These are phyloP conservation scores for Neurospora sp. DNA, from an alignment of 495 filamentous ascomycete genomes.

Conservation along the genomic window DNA sequence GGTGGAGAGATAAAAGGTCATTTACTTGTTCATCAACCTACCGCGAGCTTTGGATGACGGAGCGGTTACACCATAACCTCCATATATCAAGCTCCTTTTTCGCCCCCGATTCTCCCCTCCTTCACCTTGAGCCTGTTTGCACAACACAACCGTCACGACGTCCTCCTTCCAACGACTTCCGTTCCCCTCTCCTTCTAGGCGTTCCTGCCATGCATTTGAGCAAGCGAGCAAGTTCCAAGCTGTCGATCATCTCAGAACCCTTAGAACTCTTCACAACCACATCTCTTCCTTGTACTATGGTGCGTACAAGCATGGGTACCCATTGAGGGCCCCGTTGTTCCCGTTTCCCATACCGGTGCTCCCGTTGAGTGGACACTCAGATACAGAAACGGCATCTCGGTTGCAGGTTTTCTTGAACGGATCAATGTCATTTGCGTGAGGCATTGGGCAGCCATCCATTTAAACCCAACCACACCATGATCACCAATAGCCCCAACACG, in stretches of 20 bases:
- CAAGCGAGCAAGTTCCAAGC: not conserved
- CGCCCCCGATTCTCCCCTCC: not conserved
- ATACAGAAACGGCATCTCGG: not conserved
- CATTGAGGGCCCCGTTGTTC: not conserved
- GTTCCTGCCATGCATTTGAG: not conserved
- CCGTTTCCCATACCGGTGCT: not conserved
- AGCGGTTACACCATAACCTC: not conserved
- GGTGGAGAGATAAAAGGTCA: not conserved
- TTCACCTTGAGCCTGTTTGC: not conserved
- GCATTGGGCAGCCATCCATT: not conserved
- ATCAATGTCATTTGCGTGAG: not conserved
- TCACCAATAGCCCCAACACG: not conserved
- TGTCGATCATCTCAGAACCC: not conserved
- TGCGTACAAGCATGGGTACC: not conserved
- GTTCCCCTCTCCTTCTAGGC: not conserved
- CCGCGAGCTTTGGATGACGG: not conserved
- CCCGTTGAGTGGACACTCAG: not conserved
- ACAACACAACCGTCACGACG: not conserved
- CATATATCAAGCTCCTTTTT: not conserved
- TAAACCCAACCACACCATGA: not conserved
- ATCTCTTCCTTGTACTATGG: not conserved
- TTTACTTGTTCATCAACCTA: not conserved
- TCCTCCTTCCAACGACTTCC: not conserved
- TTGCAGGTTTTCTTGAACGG: not conserved
- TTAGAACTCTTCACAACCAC: not conserved